A percentile compares a stretch with the other conserved stretches of the same genome.
phyloP scores from a whole-genome alignment of 2,329 filamentous ascomycete genomes.

The Thielaviopsis euricoi region DNA sequence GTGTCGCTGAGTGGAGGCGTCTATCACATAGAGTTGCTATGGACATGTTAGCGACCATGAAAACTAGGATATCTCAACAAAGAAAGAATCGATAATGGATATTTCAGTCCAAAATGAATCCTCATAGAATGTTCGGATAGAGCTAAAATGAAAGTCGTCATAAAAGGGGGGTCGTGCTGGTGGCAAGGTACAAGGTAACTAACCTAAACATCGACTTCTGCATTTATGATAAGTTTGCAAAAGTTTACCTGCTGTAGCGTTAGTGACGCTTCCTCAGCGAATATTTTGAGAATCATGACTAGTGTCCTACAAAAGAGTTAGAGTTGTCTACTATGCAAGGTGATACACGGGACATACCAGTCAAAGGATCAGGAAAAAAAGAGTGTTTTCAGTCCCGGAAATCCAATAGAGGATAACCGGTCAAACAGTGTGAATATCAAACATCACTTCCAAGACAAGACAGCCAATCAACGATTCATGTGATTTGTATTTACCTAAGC shows the following conservation, averaged over 20 bases:
- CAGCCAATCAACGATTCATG: conserved; percentile 9
- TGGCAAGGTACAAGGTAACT: background rate
- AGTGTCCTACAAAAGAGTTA: background rate
- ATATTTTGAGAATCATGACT: background rate
- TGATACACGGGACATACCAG: background rate
- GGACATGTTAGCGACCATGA: background rate
- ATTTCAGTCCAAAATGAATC: background rate
- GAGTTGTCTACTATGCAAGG: background rate
- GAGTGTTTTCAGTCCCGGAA: conserved; percentile 34
- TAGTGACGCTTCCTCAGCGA: background rate
- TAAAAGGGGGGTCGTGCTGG: background rate
- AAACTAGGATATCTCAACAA: background rate
- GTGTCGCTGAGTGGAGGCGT: too few species aligned
- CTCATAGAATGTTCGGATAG: background rate
- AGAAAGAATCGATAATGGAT: background rate
- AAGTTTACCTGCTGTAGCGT: background rate
- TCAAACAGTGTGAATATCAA: conserved; percentile 46
- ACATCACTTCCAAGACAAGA: conserved; percentile 20
- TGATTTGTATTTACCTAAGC: conserved; percentile 21
- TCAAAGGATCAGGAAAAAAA: conserved; percentile 11
- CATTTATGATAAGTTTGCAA: background rate
- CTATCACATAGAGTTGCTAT: background rate
- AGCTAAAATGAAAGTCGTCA: background rate
- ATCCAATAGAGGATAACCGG: conserved; percentile 21
- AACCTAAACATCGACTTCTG: background rate